These are phyloP conservation scores for Neoboletus magnificus DNA, from an alignment of 768 basidiomycete genomes.

Conservation along the genomic window DNA sequence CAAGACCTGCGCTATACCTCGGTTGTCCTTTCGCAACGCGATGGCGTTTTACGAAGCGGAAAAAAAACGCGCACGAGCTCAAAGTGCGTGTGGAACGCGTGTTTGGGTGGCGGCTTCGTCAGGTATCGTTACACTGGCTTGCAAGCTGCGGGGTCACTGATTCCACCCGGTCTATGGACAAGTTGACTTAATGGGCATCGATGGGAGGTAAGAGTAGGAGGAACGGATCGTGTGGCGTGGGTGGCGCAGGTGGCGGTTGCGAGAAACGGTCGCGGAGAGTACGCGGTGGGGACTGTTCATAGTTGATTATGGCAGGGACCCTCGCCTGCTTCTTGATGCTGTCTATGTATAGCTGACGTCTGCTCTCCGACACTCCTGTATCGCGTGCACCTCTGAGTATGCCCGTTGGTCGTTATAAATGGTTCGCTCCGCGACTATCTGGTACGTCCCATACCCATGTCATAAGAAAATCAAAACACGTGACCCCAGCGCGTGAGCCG, in stretches of 20 bases:
- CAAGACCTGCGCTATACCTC: too few relatives aligned
- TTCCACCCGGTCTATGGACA: neutral
- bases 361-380: neutral
- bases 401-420: neutral
- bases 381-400: neutral
- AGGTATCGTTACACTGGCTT: constrained; percentile 21
- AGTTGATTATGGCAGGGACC: too few relatives aligned
- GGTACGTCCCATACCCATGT: too few relatives aligned
- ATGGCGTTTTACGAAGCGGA: constrained; percentile 56
- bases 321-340: too few relatives aligned
- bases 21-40: too few relatives aligned
- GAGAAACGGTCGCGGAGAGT: constrained; percentile 17
- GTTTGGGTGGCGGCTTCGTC: too few relatives aligned
- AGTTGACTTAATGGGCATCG: constrained; percentile 18
- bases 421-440: neutral
- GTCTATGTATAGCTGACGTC: neutral
- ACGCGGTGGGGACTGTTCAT: neutral
- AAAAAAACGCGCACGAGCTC: constrained; percentile 44
- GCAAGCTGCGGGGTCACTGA: neutral
- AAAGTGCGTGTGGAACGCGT: constrained; percentile 58
- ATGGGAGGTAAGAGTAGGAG: constrained; percentile 2
- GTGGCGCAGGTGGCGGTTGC: constrained; percentile 6
- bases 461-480: constrained; percentile 15
- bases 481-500: constrained; percentile 1
- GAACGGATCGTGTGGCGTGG: constrained; percentile 2